phyloP scores from a whole-genome alignment of 306 rosid species.

The Medicago lupulina region DNA sequence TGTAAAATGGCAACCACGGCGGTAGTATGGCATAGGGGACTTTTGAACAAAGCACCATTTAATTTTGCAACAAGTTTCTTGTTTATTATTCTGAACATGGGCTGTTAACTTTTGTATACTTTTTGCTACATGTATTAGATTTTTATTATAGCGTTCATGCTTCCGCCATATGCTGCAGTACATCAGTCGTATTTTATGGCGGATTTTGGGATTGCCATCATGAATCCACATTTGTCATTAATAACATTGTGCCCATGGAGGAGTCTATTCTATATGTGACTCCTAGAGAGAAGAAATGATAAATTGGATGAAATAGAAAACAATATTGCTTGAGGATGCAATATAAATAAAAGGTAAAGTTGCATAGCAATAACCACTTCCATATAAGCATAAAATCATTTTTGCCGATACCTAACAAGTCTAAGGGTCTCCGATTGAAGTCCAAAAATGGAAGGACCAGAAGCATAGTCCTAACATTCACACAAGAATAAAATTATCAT shows the following conservation, averaged over 20 bases:
- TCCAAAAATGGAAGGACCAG: not conserved
- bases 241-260: not conserved
- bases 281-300: not conserved
- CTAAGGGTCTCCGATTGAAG: not conserved
- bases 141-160: not conserved
- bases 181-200: not conserved
- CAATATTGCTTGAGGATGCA: not conserved
- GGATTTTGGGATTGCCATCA: not conserved
- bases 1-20: too few relatives aligned
- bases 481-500: conserved; percentile 16
- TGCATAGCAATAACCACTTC: not conserved
- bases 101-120: not conserved
- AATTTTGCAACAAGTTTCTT: not conserved
- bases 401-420: conserved; percentile 8
- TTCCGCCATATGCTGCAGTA: not conserved
- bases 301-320: not conserved
- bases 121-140: not conserved
- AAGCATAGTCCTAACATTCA: not conserved
- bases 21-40: too few relatives aligned
- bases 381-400: not conserved
- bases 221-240: not conserved
- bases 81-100: conserved; percentile 1
- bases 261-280: conserved; percentile 5
- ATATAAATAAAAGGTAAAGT: not conserved
- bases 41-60: too few relatives aligned